These are phyloP conservation scores for Pythium dissotocum DNA, from an alignment of 352 stramenopile genomes.

Conservation along the genomic window DNA sequence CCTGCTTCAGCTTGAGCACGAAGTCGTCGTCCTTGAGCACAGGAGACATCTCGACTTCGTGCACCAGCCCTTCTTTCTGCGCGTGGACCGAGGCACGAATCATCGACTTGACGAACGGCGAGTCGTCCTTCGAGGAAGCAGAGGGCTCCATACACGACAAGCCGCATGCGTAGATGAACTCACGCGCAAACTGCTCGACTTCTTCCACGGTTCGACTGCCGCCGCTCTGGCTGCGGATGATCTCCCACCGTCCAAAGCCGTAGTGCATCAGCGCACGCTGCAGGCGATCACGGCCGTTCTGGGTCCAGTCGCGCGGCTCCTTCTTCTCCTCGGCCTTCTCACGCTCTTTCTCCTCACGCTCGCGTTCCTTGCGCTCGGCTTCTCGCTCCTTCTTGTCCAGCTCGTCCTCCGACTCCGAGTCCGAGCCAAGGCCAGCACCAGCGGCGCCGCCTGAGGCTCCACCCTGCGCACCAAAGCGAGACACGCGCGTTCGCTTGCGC, in stretches of 20 bases:
- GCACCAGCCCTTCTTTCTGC: slow-evolving; percentile 69
- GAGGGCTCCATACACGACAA: slow-evolving; percentile 61
- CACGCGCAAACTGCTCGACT: slow-evolving; percentile 79
- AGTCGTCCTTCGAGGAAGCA: slow-evolving; percentile 76
- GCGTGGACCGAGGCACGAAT: slow-evolving; percentile 64
- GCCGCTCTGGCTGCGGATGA: slow-evolving; percentile 86
- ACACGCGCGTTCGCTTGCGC: slow-evolving; percentile 83
- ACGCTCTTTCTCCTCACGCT: slow-evolving; percentile 42
- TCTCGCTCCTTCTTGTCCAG: slow-evolving; percentile 47
- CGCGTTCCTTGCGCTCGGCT: slow-evolving; percentile 45
- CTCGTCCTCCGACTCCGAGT: slow-evolving; percentile 72
- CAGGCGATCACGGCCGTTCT: slow-evolving; percentile 82
- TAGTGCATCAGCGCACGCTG: slow-evolving; percentile 89
- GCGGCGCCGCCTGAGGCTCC: slow-evolving; percentile 10
- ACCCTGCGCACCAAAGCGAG: slow-evolving; percentile 63
- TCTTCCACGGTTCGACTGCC: slow-evolving; percentile 84
- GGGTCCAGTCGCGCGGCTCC: slow-evolving; percentile 80
- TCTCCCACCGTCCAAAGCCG: slow-evolving; percentile 85
- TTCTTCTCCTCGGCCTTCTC: slow-evolving; percentile 55
- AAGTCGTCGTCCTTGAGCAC: slow-evolving; percentile 90
- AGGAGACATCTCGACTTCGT: slow-evolving; percentile 68
- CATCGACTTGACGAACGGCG: slow-evolving; percentile 78
- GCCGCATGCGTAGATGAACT: slow-evolving; percentile 87
- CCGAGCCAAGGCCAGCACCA: slow-evolving; percentile 30
- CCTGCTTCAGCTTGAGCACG: slow-evolving; percentile 83